Base-by-base conservation (phyloP, 768 basidiomycete species). In the Lentinula boryana region DNA sequence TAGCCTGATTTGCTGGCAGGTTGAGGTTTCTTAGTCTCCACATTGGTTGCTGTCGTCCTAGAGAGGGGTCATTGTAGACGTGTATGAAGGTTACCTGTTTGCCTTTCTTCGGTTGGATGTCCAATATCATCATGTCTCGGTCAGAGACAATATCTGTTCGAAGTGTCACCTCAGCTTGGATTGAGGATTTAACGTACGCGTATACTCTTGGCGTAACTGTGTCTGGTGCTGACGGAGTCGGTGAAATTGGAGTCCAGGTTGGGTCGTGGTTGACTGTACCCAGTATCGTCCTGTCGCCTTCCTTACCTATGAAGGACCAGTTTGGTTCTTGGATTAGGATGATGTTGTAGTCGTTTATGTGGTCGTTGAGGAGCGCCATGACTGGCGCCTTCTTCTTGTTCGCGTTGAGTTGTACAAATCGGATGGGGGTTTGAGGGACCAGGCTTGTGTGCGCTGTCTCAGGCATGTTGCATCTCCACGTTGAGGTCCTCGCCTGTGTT, bases 251-350 rank as follows among this genome's bases (percentile, higher is more conserved):
- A 2, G 56, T 65, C 70, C 68, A 71, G 1, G 53, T 61, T 2
- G 51, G 36, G 8, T 7, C 3, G 36, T 36, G 36, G 36, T 36
- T 36, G 8, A 36, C 51, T 36, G 60, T 52, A 10, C 68, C 66
- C 1, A 43, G 7, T 0, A 65, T 27, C 7, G 63, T 62, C 13
- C 60, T 61, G 32, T 12, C 18, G 5, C 59, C 35, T n/a, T 60
- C 59, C 1, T 48, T 56, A 0, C 68, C 66, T 16, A 69, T 70
- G 7, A 48, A 58, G 3, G 53, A 60, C 69, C 69, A 70, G 13
- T 61, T 56, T 1, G 68, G 71, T 64, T 72, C 69, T 40, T 70
- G 66, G 10, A 70, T 4, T 2, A 72, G 50, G 1, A 72, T 57
- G 2, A 72, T 61, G 60, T 71, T 66, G 52, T 67, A 67, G 2